Conservation (phyloP, 139 green algal genomes). For the Pedinophyceae sp. region DNA sequence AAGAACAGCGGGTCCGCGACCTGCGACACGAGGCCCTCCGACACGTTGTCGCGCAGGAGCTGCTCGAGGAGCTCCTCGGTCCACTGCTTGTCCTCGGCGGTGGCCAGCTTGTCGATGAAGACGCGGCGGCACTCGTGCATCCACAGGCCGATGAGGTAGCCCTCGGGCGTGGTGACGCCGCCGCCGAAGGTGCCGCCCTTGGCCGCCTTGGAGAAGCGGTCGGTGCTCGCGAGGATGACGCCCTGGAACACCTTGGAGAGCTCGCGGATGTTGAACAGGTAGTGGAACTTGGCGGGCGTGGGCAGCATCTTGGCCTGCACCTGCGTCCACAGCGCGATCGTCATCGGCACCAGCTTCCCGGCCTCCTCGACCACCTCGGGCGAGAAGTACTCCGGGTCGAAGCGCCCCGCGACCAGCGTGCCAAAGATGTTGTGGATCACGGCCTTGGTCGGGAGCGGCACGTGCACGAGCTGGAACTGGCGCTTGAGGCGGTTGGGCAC, state of each 20-base stretch:
- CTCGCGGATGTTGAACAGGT: slow-evolving; percentile 92
- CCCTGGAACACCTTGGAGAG: slow-evolving; percentile 80
- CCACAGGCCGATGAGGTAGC: slow-evolving; percentile 80
- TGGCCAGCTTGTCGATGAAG: slow-evolving; percentile 81
- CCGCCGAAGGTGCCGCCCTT: slow-evolving; percentile 34
- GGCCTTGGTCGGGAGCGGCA: slow-evolving; percentile 57
- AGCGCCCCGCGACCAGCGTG: slow-evolving; percentile 40
- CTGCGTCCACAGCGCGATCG: slow-evolving; percentile 66
- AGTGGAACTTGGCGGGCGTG: slow-evolving; percentile 90
- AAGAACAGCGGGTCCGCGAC: slow-evolving; percentile 71
- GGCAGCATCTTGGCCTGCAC: slow-evolving; percentile 72
- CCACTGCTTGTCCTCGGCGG: slow-evolving; percentile 72
- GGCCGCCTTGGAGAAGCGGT: slow-evolving; percentile 23
- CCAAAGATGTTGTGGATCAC: slow-evolving; percentile 87
- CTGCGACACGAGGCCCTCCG: slow-evolving; percentile 39
- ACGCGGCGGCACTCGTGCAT: slow-evolving; percentile 80
- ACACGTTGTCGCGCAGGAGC: slow-evolving; percentile 48
- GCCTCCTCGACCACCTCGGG: slow-evolving; percentile 41
- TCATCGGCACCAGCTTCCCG: slow-evolving; percentile 58
- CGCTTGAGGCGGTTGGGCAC: slow-evolving; percentile 90
- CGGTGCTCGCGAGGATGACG: slow-evolving; percentile 56
- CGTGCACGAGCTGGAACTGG: slow-evolving; percentile 81
- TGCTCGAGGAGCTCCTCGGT: slow-evolving; percentile 42
- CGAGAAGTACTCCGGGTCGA: slow-evolving; percentile 22
- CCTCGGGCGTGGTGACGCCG: slow-evolving; percentile 47